Percentiles rank a stretch among this genome's conserved stretches.
Evolutionary conservation across 495 filamentous ascomycete species (phyloP).

Genomic region (Pyrenopolyporus hunteri): DNA sequence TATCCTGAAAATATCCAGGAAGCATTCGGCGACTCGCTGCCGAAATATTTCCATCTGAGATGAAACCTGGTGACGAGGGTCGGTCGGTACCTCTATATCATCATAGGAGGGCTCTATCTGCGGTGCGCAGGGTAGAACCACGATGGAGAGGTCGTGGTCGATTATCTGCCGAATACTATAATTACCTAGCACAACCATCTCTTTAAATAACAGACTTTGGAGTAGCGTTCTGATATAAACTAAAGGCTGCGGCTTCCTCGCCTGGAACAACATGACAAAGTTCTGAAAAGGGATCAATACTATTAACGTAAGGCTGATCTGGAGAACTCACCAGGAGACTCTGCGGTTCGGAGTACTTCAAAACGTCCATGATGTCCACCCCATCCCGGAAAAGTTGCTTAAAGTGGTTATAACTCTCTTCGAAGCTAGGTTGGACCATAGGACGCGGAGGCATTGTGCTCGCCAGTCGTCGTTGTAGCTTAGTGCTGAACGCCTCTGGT

Average conservation of each 20-base stretch:
- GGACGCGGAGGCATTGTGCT: constrained; percentile 93
- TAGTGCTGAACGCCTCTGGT: constrained; percentile 81
- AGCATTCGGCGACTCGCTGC: constrained; percentile 73
- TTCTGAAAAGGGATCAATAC: constrained; percentile 50
- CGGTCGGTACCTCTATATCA: constrained; percentile 74
- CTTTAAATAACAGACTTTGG: constrained; percentile 75
- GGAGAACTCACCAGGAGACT: constrained; percentile 64
- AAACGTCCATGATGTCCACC: constrained; percentile 67
- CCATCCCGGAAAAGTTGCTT: constrained; percentile 74
- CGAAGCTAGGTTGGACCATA: constrained; percentile 76
- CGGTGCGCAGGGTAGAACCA: constrained; percentile 73
- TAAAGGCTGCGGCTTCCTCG: constrained; percentile 79
- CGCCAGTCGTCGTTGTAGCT: constrained; percentile 85
- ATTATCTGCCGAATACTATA: constrained; percentile 75
- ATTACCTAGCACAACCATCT: constrained; percentile 67
- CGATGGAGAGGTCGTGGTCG: constrained; percentile 76
- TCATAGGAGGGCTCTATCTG: constrained; percentile 76
- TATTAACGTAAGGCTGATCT: constrained; percentile 7
- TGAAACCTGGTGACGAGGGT: constrained; percentile 78
- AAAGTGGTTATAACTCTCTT: constrained; percentile 73
- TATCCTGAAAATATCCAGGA: constrained; percentile 79
- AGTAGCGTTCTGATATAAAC: constrained; percentile 84
- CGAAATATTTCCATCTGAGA: constrained; percentile 81
- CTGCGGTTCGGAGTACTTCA: constrained; percentile 70
- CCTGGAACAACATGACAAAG: constrained; percentile 73